Evolutionary conservation across 2,329 filamentous ascomycete species (phyloP), one percentile per base, ranked within the genome.

Genomic region (Arthrobotrys entomopaga): DNA sequence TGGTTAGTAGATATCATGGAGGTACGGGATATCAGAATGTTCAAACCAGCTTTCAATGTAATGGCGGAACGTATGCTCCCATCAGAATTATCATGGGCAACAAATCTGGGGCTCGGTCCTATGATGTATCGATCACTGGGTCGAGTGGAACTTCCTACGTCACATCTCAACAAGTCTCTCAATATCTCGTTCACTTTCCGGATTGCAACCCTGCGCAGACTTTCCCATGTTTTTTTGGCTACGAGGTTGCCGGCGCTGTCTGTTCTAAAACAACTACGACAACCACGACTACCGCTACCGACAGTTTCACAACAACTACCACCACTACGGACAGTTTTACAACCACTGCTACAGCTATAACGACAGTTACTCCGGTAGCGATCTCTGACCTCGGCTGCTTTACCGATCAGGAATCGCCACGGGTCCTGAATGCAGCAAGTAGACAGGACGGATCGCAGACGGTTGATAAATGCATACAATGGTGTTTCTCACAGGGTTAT

Each of bases 21-120:
- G 22, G 22, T 16, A n/a, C 34, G 3, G 16, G 15, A 2, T 22
- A 10, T 10, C 24, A 22, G 19, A n/a, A 13, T 11, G 13, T 38
- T 1, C 16, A 10, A 13, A 26, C 19, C 11, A 2, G 4, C 15
- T 42, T 43, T 2, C 16, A 19, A 3, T 54, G 11, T 7, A 10
- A 24, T 4, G 20, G 16, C 8, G 54, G 54, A 24, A 22, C 20
- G 6, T 59, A 46, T 24, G 11, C 10, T 43, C 54, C 54, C 0
- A 20, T 59, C n/a, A 57, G 53, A 57, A 20, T 57, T 15, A 42
- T 57, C 1, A 40, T 40, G 8, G 53, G 53, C 3, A 42, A 42
- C 19, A 40, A 57, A 10, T 11, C 7, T 4, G 53, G 53, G 16
- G 4, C 53, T 7, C 11, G 53, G 8, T 3, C 5, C 2, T 57